Evolutionary conservation across 495 filamentous ascomycete genomes (phyloP), one percentile per base, ranked within the genome.

Genomic region (Lasiosphaeris hirsuta): DNA sequence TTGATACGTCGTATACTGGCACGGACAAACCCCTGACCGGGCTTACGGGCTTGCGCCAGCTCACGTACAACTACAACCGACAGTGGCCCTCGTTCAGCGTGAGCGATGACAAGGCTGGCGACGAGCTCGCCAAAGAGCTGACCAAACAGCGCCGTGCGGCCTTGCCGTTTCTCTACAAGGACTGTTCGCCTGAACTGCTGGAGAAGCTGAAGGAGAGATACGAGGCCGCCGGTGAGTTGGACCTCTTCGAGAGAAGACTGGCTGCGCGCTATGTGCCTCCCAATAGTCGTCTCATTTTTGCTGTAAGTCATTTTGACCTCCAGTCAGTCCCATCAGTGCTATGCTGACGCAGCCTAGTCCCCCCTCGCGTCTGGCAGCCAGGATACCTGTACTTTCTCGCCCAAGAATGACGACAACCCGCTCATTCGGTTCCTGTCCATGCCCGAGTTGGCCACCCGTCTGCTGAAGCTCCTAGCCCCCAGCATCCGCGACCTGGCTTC

Each of bases 401-500:
- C 8, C 0, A 15, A 7, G 1, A 55, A 63, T 10, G 2, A 43
- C 0, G 8, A 34, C n/a, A 48, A 15, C 1, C 9, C n/a, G 9
- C 40, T 65, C 6, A 4, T 60, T 10, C 41, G 8, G 8, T 4
- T 63, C 10, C 30, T 66, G 14, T 9, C 10, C 13, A 42, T 43
- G 2, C 9, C 45, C 1, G 63, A 66, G 13, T n/a, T 66, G 10
- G 23, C 43, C 1, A 15, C 19, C 1, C 17, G 13, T 1, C 39
- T 66, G 8, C 7, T 63, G 2, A 11, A 53, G 8, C 7, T 52
- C 0, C 14, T 66, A 4, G n/a, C 8, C n/a, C 61, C 60, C 0
- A 52, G 53, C 45, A 37, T 63, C 30, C 11, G 57, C 10, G 61
- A 66, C 43, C 10, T 66, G 4, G 52, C 58, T 5, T 50, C 61